These are phyloP conservation scores for Trametes villosa DNA, from an alignment of 768 basidiomycete genomes.

Conservation along the genomic window DNA sequence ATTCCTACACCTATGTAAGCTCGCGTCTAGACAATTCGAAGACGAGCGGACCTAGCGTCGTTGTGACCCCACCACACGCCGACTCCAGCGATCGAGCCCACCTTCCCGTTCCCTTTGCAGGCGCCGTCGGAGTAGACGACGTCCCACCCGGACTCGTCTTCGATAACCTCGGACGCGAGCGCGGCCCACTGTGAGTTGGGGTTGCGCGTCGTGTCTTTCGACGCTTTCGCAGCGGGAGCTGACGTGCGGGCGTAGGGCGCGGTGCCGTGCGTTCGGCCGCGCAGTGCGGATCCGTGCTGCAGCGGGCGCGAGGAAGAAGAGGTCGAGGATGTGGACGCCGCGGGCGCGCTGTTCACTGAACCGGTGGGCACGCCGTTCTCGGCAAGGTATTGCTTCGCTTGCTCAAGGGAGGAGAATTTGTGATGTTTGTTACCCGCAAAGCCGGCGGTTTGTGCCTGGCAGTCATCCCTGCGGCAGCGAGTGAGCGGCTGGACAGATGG, in stretches of 20 bases:
- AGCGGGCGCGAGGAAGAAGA: neutral
- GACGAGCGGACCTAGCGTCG: constrained; percentile 64
- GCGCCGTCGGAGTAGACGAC: constrained; percentile 90
- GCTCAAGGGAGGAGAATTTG: constrained; percentile 59
- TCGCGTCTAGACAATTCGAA: too few relatives aligned
- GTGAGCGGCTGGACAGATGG: neutral
- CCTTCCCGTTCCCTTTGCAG: constrained; percentile 79
- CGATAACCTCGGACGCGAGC: constrained; percentile 14
- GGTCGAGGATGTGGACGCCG: neutral
- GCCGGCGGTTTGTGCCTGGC: constrained; percentile 67
- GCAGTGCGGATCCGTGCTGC: neutral
- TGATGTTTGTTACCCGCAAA: constrained; percentile 66
- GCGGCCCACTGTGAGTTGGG: constrained; percentile 10
- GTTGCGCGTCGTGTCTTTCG: neutral
- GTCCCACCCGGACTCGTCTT: constrained; percentile 38
- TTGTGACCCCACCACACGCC: constrained; percentile 87
- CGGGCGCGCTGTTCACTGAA: neutral
- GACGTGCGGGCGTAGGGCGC: constrained; percentile 6
- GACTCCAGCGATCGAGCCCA: constrained; percentile 71
- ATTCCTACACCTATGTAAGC: constrained; percentile 77
- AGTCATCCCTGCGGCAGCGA: constrained; percentile 62
- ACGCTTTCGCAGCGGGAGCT: neutral
- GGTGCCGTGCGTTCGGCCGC: neutral
- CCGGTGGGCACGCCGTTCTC: constrained; percentile 10
- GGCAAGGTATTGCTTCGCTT: constrained; percentile 62